These are phyloP conservation scores for Pisolithus sp. DNA, from an alignment of 768 basidiomycete genomes.

Conservation along the genomic window DNA sequence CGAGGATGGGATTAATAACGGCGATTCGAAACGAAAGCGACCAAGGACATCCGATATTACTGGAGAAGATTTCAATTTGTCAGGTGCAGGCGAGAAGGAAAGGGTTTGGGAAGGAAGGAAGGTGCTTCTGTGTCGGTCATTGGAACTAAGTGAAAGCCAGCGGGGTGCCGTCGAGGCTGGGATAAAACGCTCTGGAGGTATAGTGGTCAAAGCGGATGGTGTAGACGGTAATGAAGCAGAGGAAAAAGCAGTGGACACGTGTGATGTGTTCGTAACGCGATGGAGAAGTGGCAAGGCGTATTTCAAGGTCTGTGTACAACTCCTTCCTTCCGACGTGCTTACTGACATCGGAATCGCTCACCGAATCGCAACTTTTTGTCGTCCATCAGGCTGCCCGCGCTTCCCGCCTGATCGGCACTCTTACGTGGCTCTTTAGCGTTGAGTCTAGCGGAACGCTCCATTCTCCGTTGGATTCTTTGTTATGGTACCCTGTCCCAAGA, in stretches of 20 bases:
- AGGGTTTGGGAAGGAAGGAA: constrained; percentile 55
- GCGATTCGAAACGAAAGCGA: constrained; percentile 16
- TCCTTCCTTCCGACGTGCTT: neutral
- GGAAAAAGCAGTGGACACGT: constrained; percentile 33
- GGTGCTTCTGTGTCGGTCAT: constrained; percentile 54
- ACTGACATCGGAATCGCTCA: neutral
- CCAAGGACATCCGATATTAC: constrained; percentile 19
- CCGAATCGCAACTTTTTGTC: too few relatives aligned
- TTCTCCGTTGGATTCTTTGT: constrained; percentile 63
- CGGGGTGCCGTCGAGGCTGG: constrained; percentile 51
- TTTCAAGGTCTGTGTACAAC: constrained; percentile 45
- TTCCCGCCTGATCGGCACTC: constrained; percentile 52
- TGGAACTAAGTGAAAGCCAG: constrained; percentile 47
- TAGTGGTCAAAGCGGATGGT: constrained; percentile 43
- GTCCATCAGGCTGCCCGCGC: constrained; percentile 47
- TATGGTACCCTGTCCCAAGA: constrained; percentile 80
- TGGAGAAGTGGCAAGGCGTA: constrained; percentile 67
- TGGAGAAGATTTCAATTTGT: constrained; percentile 3
- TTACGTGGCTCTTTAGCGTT: constrained; percentile 81
- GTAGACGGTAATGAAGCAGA: constrained; percentile 27
- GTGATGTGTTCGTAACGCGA: constrained; percentile 71
- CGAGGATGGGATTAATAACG: constrained; percentile 11
- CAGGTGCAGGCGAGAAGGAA: constrained; percentile 26
- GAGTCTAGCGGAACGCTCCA: constrained; percentile 55
- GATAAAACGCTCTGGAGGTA: constrained; percentile 57